Evolutionary conservation across 2,329 filamentous ascomycete species (phyloP).

Genomic region (Pyrenophora tritici-repentis): DNA sequence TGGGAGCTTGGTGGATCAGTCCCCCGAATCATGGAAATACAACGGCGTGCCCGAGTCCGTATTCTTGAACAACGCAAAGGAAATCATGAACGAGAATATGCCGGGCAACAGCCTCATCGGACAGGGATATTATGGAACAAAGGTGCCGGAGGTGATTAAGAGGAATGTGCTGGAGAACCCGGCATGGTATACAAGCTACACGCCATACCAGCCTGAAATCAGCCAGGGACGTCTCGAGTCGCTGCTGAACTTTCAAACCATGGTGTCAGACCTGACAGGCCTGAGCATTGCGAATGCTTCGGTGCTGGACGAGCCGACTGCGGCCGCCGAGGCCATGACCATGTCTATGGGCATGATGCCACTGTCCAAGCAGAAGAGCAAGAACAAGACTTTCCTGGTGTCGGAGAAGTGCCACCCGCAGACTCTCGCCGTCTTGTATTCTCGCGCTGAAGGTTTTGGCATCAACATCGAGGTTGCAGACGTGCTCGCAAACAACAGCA

Average conservation of each 20-base stretch:
- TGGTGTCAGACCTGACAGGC: conserved; percentile 85
- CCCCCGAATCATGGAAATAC: conserved; percentile 48
- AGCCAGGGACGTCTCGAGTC: conserved; percentile 93
- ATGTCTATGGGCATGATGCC: conserved; percentile 81
- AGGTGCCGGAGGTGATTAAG: conserved; percentile 87
- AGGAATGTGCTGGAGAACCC: conserved; percentile 91
- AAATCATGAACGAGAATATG: conserved; percentile 65
- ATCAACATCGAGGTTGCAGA: conserved; percentile 78
- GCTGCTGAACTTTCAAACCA: conserved; percentile 91
- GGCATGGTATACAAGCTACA: conserved; percentile 98
- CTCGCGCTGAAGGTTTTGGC: conserved; percentile 88
- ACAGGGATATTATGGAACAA: conserved; percentile 84
- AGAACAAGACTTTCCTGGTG: conserved; percentile 81
- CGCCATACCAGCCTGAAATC: conserved; percentile 95
- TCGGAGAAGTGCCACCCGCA: conserved; percentile 83
- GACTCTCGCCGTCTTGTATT: conserved; percentile 81
- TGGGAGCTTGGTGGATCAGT: conserved; percentile 44
- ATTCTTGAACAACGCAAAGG: conserved; percentile 59
- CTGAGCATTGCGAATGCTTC: conserved; percentile 90
- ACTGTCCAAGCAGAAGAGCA: conserved; percentile 70
- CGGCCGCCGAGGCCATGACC: conserved; percentile 94
- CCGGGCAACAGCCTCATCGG: conserved; percentile 75
- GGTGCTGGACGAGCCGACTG: conserved; percentile 87
- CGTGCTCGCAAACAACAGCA: conserved; percentile 66
- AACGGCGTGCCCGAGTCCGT: conserved; percentile 61